Evolutionary conservation across 1,284 basidiomycete genomes (phyloP), one percentile per base, ranked within the genome.

Genomic region (Xerocomus amazonicus): DNA sequence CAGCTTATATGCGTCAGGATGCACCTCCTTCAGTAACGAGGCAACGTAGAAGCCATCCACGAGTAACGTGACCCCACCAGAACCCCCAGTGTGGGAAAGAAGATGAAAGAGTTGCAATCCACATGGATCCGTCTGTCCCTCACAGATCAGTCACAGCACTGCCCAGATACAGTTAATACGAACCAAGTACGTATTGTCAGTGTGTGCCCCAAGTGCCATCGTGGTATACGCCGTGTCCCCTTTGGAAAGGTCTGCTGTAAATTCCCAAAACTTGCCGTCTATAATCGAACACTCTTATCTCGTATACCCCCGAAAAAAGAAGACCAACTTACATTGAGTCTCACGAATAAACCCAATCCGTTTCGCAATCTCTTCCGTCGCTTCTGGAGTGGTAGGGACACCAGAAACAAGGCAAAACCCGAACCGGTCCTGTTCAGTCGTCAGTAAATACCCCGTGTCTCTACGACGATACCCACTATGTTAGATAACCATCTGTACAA

Each of bases 221-320:
- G 87, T 90, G 8, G 93, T 95, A 70, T 99, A 99, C 17, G 87
- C 85, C 6, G 92, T 86, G 66, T 98, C 95, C 17, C 93, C 93
- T 62, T 90, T 93, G 10, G 87, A 84, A 17, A 97, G 78, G 64
- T 97, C 86, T 0, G 94, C 85, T 1, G 94, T 97, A 63, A 99
- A 97, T 62, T 97, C 92, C 95, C 96, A 99, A 70, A 98, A 96
- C 43, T 84, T 84, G 31, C 92, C 92, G 59, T 95, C 90, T 93
- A 43, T 28, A 40, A 42, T 49, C 10, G 19, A 49, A 23, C 9
- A 35, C 42, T 51, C 26, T 40, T 43, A 40, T 38, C 40, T 36
- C 32, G 29, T 36, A 31, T 29, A 40, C 41, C n/a, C 50, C 26
- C 10, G 26, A 56, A 46, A 39, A 39, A 31, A 43, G 44, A 40